phyloP scores from a whole-genome alignment of 2,329 filamentous ascomycete genomes.

The Pseudocercospora ulei region DNA sequence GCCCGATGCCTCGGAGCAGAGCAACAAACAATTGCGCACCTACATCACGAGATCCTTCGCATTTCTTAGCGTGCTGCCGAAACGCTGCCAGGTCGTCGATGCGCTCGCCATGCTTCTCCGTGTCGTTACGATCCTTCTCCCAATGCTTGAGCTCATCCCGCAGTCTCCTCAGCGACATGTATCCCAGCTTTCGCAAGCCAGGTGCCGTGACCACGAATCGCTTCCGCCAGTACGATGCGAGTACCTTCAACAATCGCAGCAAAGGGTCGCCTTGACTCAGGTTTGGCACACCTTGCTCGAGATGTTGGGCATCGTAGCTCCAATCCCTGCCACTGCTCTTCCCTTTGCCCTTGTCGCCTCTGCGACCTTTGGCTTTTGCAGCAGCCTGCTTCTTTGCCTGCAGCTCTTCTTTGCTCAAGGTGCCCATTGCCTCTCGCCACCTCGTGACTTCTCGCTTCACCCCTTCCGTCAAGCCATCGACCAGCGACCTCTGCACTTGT shows the following conservation, averaged over 20 bases:
- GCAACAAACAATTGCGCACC: constrained; percentile 86
- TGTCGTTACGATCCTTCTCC: constrained; percentile 52
- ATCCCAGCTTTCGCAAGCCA: constrained; percentile 78
- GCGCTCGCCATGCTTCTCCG: constrained; percentile 63
- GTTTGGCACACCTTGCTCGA: constrained; percentile 62
- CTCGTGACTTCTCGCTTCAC: constrained; percentile 64
- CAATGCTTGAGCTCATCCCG: constrained; percentile 65
- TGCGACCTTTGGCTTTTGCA: constrained; percentile 36
- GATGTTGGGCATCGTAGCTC: constrained; percentile 56
- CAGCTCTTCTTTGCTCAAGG: constrained; percentile 38
- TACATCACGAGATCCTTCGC: constrained; percentile 74
- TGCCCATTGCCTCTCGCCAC: constrained; percentile 60
- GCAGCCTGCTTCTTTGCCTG: constrained; percentile 33
- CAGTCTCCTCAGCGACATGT: constrained; percentile 65
- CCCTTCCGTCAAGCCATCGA: constrained; percentile 59
- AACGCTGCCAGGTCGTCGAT: constrained; percentile 60
- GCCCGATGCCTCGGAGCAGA: constrained; percentile 64
- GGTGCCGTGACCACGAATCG: constrained; percentile 68
- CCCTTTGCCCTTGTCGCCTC: constrained; percentile 35
- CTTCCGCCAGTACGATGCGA: constrained; percentile 83
- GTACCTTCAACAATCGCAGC: constrained; percentile 60
- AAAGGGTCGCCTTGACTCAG: constrained; percentile 76
- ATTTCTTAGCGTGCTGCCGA: constrained; percentile 55
- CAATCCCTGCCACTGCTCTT: constrained; percentile 54
- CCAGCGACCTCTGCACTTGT: constrained; percentile 63